These are phyloP conservation scores for Stellera chamaejasme DNA, from an alignment of 345 rosid species.

Conservation along the genomic window DNA sequence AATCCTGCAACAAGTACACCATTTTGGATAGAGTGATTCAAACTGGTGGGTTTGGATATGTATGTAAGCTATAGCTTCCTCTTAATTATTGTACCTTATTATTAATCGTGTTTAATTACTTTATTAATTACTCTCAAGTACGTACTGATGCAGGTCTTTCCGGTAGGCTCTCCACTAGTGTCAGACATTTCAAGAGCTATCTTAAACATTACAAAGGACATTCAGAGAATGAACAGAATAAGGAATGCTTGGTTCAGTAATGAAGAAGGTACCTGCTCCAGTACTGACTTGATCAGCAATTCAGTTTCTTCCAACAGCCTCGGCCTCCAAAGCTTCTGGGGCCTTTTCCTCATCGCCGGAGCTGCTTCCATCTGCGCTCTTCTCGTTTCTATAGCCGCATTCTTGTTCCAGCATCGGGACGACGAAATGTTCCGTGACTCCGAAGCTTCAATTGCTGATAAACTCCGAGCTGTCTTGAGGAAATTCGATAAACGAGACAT, in stretches of 20 bases:
- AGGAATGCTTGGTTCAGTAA: slow-evolving; percentile 14
- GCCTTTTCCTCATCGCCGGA: slow-evolving; percentile 27
- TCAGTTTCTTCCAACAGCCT: background rate
- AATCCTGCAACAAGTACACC: slow-evolving; percentile 12
- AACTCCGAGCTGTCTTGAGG: too few species aligned
- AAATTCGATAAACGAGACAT: too few species aligned
- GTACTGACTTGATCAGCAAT: background rate
- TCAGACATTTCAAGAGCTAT: slow-evolving; percentile 24
- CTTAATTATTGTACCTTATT: background rate
- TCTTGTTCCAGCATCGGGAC: slow-evolving; percentile 4
- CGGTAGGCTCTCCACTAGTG: slow-evolving; percentile 21
- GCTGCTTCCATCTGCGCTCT: slow-evolving; percentile 16
- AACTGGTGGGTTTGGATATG: slow-evolving; percentile 40
- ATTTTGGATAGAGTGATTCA: slow-evolving; percentile 14
- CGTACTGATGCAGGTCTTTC: slow-evolving; percentile 20
- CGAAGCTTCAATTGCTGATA: too few species aligned
- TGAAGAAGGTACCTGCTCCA: background rate
- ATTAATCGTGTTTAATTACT: background rate
- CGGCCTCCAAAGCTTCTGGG: slow-evolving; percentile 16
- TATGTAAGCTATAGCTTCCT: too few species aligned
- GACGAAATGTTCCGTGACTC: background rate
- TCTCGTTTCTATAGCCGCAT: slow-evolving; percentile 1
- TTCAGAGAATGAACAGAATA: slow-evolving; percentile 9
- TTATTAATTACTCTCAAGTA: background rate
- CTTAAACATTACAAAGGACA: slow-evolving; percentile 22